Conservation (phyloP, 495 filamentous ascomycete species). For the Aspergillus sclerotioniger region DNA sequence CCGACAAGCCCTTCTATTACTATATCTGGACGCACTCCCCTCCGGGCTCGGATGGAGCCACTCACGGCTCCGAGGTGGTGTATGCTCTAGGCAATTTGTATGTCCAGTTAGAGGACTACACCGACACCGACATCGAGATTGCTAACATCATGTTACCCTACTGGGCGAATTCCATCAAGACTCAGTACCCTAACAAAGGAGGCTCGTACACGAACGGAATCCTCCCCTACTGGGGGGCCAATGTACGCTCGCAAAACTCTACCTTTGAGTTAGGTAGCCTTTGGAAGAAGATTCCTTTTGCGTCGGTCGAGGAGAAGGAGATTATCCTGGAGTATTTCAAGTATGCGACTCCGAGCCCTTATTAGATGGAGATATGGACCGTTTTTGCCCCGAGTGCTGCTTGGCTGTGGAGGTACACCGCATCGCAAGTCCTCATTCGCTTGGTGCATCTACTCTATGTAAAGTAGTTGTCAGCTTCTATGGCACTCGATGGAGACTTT, state of each 20-base stretch:
- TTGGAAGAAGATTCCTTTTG: background rate
- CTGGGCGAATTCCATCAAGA: background rate
- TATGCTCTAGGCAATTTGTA: background rate
- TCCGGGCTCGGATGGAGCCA: background rate
- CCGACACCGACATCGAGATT: background rate
- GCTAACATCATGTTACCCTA: background rate
- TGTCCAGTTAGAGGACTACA: background rate
- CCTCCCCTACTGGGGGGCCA: background rate
- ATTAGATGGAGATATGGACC: background rate
- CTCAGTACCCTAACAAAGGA: background rate
- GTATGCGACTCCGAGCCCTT: background rate
- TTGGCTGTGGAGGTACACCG: no score
- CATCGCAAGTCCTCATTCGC: no score
- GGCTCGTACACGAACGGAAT: background rate
- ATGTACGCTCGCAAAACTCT: background rate
- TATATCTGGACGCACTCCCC: background rate
- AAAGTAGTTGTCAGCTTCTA: no score
- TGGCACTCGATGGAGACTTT: no score
- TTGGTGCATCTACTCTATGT: no score
- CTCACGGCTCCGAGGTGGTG: background rate
- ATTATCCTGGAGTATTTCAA: background rate
- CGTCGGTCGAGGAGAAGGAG: background rate
- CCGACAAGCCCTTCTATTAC: background rate
- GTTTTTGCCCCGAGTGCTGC: no score
- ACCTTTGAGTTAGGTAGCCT: background rate